Base-by-base conservation (phyloP, 345 rosid species). In the Lumnitzera littorea region DNA sequence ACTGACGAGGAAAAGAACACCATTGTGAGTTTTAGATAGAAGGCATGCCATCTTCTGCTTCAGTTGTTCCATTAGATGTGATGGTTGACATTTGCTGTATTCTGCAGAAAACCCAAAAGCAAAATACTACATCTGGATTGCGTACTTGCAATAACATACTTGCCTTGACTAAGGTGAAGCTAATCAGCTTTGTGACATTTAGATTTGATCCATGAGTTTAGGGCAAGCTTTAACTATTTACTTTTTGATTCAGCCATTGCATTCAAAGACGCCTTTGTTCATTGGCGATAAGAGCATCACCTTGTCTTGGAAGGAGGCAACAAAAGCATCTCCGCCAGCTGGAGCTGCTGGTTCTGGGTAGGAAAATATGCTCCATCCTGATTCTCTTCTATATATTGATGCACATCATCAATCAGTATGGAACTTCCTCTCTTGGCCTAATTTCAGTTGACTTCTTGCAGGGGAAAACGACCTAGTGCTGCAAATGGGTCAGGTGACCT, bases 111-210 rank as follows among this genome's bases (percentile, higher is more conserved):
- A 88, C 86, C 62, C 87, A 83, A 64, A 91, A 81, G 75, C 97
- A 86, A 73, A 88, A 84, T 59, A 72, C 95, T 47, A 91, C 96
- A 66, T 83, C 83, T 62, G 97, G 95, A 62, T 77, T 95, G 76
- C 78, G 95, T 57, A 91, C 96, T 50, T 95, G 97, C 76, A 91
- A 91, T 76, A 91, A 95, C 79, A 91, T 89, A 68, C 76, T 91
- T 73, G 85, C 96, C 48, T 87, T 91, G 98, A 79, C 96, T 67
- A 95, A 91, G 99, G 99, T 95, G 67, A 72, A 54, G 51, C 13
- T 13, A 23, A 31, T 23, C 36, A 23, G 23, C 31, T 46, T 52
- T 63, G 2, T 60, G 55, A 56, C 48, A 24, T 24, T 49, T 65
- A 16, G 15, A 55, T 31, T 50, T 74, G 53, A 71, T 13, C 50